Percentiles rank a stretch among this genome's conserved stretches.
phyloP scores from a whole-genome alignment of 2,329 filamentous ascomycete species.

The Aurifilum marmelostoma region DNA sequence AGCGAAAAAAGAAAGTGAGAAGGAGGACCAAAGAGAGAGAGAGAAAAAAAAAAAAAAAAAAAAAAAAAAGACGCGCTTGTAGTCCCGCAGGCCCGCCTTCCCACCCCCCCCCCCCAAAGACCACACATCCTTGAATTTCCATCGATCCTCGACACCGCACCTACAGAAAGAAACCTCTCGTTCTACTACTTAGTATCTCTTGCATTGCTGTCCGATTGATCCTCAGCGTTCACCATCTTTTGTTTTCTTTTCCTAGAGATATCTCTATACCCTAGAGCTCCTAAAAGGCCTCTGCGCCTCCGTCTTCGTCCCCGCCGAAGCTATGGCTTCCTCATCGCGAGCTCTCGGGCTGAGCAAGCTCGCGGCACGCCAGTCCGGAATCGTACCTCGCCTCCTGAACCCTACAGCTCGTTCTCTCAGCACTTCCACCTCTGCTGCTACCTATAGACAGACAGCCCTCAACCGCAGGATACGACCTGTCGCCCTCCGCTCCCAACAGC shows the following conservation, averaged over 20 bases:
- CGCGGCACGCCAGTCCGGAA: conserved; percentile 35
- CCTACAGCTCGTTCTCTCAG: conserved; percentile 32
- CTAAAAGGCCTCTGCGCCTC: conserved; percentile 8
- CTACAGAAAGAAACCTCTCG: neutral
- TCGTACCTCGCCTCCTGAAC: conserved; percentile 36
- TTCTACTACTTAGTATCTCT: neutral
- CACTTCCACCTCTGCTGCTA: conserved; percentile 16
- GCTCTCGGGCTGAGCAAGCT: conserved; percentile 38
- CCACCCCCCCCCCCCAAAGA: conserved; percentile 13
- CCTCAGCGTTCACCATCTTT: neutral
- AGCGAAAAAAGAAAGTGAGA: neutral
- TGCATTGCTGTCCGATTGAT: conserved; percentile 4
- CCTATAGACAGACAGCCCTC: conserved; percentile 30
- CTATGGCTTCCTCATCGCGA: conserved; percentile 41
- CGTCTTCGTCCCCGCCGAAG: conserved; percentile 29
- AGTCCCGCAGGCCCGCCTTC: conserved; percentile 8
- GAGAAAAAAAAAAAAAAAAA: neutral
- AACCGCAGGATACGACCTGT: conserved; percentile 33
- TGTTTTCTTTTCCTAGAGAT: conserved; percentile 3
- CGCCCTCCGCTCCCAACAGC: conserved; percentile 35
- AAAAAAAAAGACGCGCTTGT: conserved; percentile 26
- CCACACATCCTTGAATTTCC: conserved; percentile 20
- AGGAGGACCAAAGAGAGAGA: neutral
- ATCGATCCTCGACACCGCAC: conserved; percentile 7
- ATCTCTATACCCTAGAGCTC: neutral